Evolutionary conservation across 1,284 basidiomycete genomes (phyloP).

Genomic region (Ceratobasidium sp.): DNA sequence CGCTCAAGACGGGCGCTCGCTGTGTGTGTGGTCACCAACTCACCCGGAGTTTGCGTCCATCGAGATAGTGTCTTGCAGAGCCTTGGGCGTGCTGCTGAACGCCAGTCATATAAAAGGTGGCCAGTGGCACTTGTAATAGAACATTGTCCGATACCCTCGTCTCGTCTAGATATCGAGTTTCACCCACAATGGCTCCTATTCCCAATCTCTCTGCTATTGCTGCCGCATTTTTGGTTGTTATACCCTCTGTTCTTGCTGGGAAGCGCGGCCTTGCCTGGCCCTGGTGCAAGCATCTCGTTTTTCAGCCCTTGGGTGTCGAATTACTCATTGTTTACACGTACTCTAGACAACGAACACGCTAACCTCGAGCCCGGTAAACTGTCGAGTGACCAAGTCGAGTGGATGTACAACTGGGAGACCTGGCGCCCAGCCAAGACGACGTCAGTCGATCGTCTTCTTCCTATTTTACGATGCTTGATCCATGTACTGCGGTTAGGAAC

Average conservation of each 20-base stretch:
- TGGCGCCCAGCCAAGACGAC: conserved; percentile 21
- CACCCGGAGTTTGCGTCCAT: too few species aligned
- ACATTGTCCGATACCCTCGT: not conserved
- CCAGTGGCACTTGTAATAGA: not conserved
- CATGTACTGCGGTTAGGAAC: conserved; percentile 10
- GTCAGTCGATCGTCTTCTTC: not conserved
- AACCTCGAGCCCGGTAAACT: conserved; percentile 25
- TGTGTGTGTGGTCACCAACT: too few species aligned
- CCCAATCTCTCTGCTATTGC: conserved; percentile 1
- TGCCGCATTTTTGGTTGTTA: not conserved
- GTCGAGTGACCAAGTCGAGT: not conserved
- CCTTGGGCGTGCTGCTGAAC: too few species aligned
- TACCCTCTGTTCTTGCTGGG: not conserved
- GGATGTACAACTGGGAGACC: conserved; percentile 37
- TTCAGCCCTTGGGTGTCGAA: not conserved
- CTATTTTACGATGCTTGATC: not conserved
- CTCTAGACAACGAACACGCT: conserved; percentile 17
- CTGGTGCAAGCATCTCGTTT: not conserved
- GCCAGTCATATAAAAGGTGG: not conserved
- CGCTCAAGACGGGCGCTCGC: too few species aligned
- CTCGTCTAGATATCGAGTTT: not conserved
- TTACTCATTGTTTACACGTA: not conserved
- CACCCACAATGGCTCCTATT: conserved; percentile 1
- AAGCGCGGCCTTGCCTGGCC: conserved; percentile 21
- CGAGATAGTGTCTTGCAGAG: too few species aligned